phyloP scores from a whole-genome alignment of 2,329 filamentous ascomycete genomes.

The Leptographium wingfieldii region DNA sequence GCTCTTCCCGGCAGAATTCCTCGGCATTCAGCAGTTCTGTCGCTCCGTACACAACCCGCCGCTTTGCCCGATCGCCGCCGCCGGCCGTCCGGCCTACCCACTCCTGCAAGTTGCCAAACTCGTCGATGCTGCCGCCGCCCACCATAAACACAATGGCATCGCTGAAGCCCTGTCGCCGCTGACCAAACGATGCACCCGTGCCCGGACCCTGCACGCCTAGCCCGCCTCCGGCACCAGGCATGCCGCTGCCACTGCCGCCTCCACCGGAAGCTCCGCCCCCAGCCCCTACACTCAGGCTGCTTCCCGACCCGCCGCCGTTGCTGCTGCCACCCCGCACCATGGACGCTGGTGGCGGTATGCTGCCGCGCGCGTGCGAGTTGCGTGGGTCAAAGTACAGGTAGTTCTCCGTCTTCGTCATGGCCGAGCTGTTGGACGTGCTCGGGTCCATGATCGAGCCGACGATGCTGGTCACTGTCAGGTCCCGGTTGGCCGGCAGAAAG shows the following conservation, averaged over 20 bases:
- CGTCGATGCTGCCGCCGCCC: constrained; percentile 95
- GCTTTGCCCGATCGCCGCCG: constrained; percentile 44
- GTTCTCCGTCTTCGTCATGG: constrained; percentile 89
- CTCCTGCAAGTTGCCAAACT: constrained; percentile 94
- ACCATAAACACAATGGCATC: constrained; percentile 92
- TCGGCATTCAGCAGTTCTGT: constrained; percentile 66
- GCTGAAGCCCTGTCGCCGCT: constrained; percentile 76
- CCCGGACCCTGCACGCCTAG: constrained; percentile 41
- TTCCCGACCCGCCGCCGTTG: neutral
- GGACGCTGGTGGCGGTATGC: constrained; percentile 69
- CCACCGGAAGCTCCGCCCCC: constrained; percentile 15
- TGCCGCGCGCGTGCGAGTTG: constrained; percentile 83
- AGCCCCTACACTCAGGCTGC: constrained; percentile 19
- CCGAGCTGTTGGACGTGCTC: constrained; percentile 73
- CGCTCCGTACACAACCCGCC: constrained; percentile 86
- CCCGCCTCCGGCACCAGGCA: constrained; percentile 29
- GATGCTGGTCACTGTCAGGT: constrained; percentile 94
- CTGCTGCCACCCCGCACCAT: constrained; percentile 23
- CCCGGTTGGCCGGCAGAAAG: constrained; percentile 90
- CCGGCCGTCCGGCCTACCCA: constrained; percentile 74
- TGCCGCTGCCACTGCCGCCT: constrained; percentile 31
- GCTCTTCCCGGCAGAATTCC: constrained; percentile 52
- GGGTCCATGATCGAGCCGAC: constrained; percentile 98
- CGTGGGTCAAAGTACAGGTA: constrained; percentile 97
- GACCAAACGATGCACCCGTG: constrained; percentile 76